Base-by-base conservation (phyloP, 371 early-diverging fungal species). In the Mucor piriformis region DNA sequence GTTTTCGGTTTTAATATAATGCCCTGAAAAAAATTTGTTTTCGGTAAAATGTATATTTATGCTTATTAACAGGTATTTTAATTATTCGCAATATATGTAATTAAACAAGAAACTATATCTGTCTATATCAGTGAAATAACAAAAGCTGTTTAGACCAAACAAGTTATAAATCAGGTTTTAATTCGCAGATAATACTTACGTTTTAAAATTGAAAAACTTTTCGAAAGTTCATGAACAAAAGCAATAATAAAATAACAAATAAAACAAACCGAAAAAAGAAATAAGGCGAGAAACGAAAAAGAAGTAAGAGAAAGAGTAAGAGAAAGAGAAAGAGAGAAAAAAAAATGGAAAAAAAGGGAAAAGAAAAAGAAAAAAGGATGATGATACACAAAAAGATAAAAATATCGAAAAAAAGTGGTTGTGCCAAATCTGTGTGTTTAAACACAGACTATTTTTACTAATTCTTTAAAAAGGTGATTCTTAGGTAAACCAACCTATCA, bases 401-500 rank as follows among this genome's bases (percentile, higher is more conserved):
- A 27, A 33, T 50, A 33, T 50, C 50, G 32, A 50, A 16, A 21
- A 50, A 29, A 29, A 29, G 29, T 29, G 34, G 33, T 50, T 12
- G 50, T 33, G 33, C 32, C 50, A 33, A 50, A 33, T 33, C 15
- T 18, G 29, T 50, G 20, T 16, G 43, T 55, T 54, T 27, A 64
- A 55, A 55, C 55, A 34, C 60, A 50, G 50, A 59, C 52, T 38
- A 57, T 34, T 55, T 49, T 52, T 23, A 47, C 11, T 15, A 69
- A 53, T 59, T 74, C 65, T 53, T 61, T 57, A 56, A 67, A 79
- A 27, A 79, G 49, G 16, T 59, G 79, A 49, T 67, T 64, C 44
- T 69, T 70, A 15, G 79, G 76, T 24, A 79, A 59, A 8, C 79
- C 79, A 43, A 79, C 76, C 79, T 79, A 63, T 47, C 50, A 32